Conservation (phyloP, 2,329 filamentous ascomycete species). For the Myriosclerotinia duriaeana region DNA sequence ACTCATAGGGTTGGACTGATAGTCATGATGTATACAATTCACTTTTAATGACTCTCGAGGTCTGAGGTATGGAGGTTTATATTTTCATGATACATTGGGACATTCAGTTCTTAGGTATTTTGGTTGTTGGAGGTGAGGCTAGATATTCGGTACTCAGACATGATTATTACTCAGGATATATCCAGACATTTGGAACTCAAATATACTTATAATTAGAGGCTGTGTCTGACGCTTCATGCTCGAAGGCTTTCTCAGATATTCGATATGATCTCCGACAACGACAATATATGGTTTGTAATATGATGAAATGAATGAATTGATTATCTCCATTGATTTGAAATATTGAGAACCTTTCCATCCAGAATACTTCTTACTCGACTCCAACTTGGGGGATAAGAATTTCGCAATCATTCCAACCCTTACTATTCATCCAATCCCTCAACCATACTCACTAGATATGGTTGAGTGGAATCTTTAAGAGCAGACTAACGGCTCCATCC, state of each 20-base stretch:
- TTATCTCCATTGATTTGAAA: not conserved
- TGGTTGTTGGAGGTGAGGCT: not conserved
- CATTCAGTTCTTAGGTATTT: not conserved
- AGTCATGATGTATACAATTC: not conserved
- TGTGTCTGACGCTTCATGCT: too few species aligned
- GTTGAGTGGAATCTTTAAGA: not conserved
- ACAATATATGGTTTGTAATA: not conserved
- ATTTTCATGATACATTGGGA: not conserved
- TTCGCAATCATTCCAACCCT: too few species aligned
- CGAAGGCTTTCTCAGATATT: not conserved
- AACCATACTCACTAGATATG: not conserved
- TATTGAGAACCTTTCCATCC: not conserved
- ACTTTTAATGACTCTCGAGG: not conserved
- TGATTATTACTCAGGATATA: not conserved
- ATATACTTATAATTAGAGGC: too few species aligned
- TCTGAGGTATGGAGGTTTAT: not conserved
- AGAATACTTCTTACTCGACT: not conserved
- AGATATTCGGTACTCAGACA: not conserved
- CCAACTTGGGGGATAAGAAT: too few species aligned
- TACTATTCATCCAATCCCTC: not conserved
- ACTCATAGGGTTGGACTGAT: not conserved
- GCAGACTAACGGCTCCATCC: not conserved
- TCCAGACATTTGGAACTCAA: not conserved
- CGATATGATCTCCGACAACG: not conserved
- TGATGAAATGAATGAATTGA: not conserved